Conservation (phyloP, 192 early-diverging fungal genomes). For the Coemansia sp. region DNA sequence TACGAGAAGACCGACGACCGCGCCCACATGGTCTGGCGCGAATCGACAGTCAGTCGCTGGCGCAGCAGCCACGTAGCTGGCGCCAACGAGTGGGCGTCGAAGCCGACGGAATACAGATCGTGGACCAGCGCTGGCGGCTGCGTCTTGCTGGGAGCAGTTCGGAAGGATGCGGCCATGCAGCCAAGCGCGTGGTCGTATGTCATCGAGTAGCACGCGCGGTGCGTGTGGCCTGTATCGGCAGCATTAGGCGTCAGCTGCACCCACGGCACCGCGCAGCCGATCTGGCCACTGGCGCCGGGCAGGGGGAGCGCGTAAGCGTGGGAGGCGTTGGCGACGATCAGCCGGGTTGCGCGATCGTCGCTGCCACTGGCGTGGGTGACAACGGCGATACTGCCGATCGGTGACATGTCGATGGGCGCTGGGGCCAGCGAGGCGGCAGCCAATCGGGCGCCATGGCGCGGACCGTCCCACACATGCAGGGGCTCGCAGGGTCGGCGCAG, state of each 20-base stretch:
- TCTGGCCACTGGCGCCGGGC: not conserved
- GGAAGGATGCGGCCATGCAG: slow-evolving; percentile 35
- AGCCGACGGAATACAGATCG: slow-evolving; percentile 18
- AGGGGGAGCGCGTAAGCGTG: slow-evolving; percentile 26
- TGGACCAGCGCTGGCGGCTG: slow-evolving; percentile 14
- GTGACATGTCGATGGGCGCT: slow-evolving; percentile 17
- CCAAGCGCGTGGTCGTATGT: slow-evolving; percentile 10
- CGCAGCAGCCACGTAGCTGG: slow-evolving; percentile 3
- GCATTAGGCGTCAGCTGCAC: slow-evolving; percentile 11
- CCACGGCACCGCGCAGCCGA: slow-evolving; percentile 13
- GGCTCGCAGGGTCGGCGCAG: slow-evolving; percentile 14
- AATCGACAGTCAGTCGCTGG: slow-evolving; percentile 12
- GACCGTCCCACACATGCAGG: slow-evolving; percentile 19
- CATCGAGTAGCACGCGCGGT: slow-evolving; percentile 34
- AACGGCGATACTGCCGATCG: slow-evolving; percentile 26
- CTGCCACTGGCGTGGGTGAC: not conserved
- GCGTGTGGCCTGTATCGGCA: not conserved
- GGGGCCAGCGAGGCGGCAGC: not conserved
- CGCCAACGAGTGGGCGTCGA: not conserved
- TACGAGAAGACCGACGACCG: slow-evolving; percentile 36
- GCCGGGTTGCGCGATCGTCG: not conserved
- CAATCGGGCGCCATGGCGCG: slow-evolving; percentile 7
- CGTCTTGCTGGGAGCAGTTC: not conserved
- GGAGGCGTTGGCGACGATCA: slow-evolving; percentile 36
- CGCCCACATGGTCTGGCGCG: slow-evolving; percentile 31